Evolutionary conservation across 148 eudicot genomes (phyloP), one percentile per base, ranked within the genome.

Genomic region (Chenopodium berlandieri): DNA sequence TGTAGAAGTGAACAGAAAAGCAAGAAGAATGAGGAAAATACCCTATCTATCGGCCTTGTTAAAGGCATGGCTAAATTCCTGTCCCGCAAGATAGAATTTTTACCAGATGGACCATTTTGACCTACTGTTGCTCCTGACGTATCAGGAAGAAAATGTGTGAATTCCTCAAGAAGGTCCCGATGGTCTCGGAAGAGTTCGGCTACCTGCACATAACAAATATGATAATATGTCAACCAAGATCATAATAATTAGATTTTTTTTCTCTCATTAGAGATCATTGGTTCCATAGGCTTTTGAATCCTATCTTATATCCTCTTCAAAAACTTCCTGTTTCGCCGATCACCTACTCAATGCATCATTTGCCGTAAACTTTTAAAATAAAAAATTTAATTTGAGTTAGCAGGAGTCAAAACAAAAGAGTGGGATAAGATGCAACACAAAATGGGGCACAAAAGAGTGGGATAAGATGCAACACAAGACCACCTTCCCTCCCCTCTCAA

Each of bases 141-240:
- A 89, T 94, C 98, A 27, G 97, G 99, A 65, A 95, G 90, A 83
- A 95, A 94, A 84, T 90, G 93, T 5, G 90, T 90, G 88, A 95
- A 95, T 83, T 95, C 98, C 14, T 90, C 97, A 56, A 95, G 92
- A 86, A 95, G 89, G 88, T 94, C 99, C 3, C 82, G 88, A 81
- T 96, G 98, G 63, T 91, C 90, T 40, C 78, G 83, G 86, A 96
- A 91, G 80, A 96, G 97, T 71, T 78, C 84, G 64, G 95, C 89
- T 67, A 96, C 95, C 98, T 95, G 83, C 78, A 81, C 9, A 74
- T 17, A 58, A 46, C 8, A 27, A 16, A 78, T 58, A 75, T 23
- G 25, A 69, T 31, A 74, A 40, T 84, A 72, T 63, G 14, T 46
- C 40, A 63, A n/a, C 20, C 31, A 71, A 48, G 75, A 47, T 32